Evolutionary conservation across 345 rosid species (phyloP).

Genomic region (Trapa incisa): DNA sequence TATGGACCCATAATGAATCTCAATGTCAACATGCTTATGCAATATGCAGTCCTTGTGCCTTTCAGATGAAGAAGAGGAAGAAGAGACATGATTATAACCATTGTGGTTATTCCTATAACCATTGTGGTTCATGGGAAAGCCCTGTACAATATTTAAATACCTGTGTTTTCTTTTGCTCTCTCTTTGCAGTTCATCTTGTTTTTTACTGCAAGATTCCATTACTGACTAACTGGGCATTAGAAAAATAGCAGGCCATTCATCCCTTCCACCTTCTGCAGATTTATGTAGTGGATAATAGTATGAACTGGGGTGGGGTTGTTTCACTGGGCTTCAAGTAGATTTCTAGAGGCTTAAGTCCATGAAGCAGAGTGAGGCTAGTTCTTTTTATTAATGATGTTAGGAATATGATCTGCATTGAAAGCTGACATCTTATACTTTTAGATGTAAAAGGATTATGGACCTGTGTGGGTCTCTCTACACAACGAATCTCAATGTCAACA

Average conservation of each 20-base stretch:
- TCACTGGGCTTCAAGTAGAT: neutral
- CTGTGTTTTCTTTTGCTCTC: neutral
- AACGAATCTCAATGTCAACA: neutral
- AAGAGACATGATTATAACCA: conserved; percentile 47
- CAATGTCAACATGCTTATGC: neutral
- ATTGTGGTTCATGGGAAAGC: neutral
- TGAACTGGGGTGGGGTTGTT: neutral
- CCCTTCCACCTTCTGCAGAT: no score
- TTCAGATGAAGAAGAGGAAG: conserved; percentile 35
- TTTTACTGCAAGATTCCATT: neutral
- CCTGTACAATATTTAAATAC: neutral
- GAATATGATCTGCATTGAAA: no score
- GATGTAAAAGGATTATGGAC: no score
- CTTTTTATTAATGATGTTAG: neutral
- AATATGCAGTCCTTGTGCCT: neutral
- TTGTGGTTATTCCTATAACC: conserved; percentile 25
- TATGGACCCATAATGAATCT: neutral
- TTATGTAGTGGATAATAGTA: no score
- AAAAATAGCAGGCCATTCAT: no score
- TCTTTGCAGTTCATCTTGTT: neutral
- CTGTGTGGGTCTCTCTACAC: no score
- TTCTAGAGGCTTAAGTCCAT: neutral
- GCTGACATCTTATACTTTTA: no score
- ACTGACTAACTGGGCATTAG: neutral
- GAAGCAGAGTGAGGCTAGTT: neutral